Percentiles rank a stretch among this genome's conserved stretches.
These are phyloP conservation scores for Spergularia bocconei DNA, from an alignment of 148 eudicot genomes.

Conservation along the genomic window DNA sequence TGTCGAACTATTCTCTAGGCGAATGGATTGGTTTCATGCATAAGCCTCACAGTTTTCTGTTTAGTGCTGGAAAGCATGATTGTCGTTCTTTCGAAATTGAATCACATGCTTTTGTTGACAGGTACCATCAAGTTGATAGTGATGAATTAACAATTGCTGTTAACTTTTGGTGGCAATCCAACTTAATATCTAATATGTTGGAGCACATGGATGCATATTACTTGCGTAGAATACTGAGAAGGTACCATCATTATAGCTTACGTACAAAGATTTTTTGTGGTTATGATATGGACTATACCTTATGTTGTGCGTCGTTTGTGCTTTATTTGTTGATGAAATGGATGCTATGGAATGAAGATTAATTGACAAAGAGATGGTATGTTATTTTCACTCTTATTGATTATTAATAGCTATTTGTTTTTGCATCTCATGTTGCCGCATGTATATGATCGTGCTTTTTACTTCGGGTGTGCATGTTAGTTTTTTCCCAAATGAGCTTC, in stretches of 20 bases:
- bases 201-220: slow-evolving; percentile 98
- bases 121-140: slow-evolving; percentile 97
- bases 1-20: neutral
- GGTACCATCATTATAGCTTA: slow-evolving; percentile 37
- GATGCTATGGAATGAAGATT: slow-evolving; percentile 46
- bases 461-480: neutral
- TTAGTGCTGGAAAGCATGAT: neutral
- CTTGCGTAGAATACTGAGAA: slow-evolving; percentile 71
- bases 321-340: slow-evolving; percentile 26
- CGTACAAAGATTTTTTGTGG: neutral
- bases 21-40: neutral
- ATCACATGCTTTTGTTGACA: slow-evolving; percentile 25
- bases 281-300: slow-evolving; percentile 13
- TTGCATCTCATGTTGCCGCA: neutral
- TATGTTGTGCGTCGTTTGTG: slow-evolving; percentile 23
- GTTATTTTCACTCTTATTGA: slow-evolving; percentile 24
- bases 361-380: slow-evolving; percentile 88
- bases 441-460: slow-evolving; percentile 4
- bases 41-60: neutral
- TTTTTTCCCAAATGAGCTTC: neutral
- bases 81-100: neutral
- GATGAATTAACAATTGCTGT: slow-evolving; percentile 82
- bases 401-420: neutral
- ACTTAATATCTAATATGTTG: slow-evolving; percentile 54
- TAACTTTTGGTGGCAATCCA: slow-evolving; percentile 94